A percentile compares a stretch with the other conserved stretches of the same genome.
Conservation (phyloP, 1,284 basidiomycete genomes). For the Gymnopus androsaceus region DNA sequence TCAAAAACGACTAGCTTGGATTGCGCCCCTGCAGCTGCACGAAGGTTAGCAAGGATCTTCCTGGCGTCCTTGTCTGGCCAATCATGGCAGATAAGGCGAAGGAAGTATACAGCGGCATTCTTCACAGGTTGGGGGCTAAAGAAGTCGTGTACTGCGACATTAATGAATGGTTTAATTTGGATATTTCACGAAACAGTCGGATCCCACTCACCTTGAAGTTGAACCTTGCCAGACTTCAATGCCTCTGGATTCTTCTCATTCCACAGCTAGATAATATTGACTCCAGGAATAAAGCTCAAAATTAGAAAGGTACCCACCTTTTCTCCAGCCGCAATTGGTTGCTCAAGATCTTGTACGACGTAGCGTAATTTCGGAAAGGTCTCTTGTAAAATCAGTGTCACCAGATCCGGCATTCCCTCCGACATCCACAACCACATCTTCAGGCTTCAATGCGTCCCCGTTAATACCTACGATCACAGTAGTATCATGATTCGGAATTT, state of each 20-base stretch:
- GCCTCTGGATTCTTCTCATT: neutral
- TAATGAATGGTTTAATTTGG: too few species aligned
- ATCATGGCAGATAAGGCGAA: constrained; percentile 28
- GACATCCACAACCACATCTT: constrained; percentile 41
- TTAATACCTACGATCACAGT: constrained; percentile 26
- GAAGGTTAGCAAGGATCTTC: constrained; percentile 25
- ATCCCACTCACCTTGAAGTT: constrained; percentile 1
- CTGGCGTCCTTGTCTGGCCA: constrained; percentile 26
- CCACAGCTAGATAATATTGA: neutral
- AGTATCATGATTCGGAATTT: neutral
- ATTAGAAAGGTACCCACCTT: constrained; percentile 22
- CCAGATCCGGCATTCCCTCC: constrained; percentile 42
- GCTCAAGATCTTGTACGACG: constrained; percentile 39
- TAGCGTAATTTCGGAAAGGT: constrained; percentile 32
- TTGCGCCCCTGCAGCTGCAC: constrained; percentile 19
- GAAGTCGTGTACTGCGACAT: constrained; percentile 25
- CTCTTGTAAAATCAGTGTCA: constrained; percentile 29
- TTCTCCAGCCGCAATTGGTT: constrained; percentile 31
- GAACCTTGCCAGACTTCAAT: neutral
- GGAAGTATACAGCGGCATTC: constrained; percentile 24
- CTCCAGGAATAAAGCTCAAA: neutral
- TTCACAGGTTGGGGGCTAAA: constrained; percentile 26
- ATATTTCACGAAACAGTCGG: too few species aligned
- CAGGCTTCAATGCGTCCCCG: constrained; percentile 32
- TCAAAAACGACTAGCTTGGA: constrained; percentile 28